A percentile compares a stretch with the other conserved stretches of the same genome.
Conservation (phyloP, 2,329 filamentous ascomycete genomes). For the Ophiostoma piceae region DNA sequence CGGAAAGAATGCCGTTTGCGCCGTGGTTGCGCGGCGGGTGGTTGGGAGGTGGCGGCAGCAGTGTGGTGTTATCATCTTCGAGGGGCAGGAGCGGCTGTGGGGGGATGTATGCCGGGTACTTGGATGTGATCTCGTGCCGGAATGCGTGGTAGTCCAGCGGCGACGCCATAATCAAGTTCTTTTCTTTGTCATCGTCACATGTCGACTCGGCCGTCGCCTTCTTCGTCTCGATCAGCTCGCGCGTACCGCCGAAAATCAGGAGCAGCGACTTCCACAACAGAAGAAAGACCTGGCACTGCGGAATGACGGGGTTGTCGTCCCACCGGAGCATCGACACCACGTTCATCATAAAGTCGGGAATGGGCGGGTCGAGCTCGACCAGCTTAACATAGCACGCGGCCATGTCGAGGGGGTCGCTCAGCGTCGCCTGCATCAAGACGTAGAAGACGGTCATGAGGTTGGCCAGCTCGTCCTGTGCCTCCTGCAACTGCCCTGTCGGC, state of each 20-base stretch:
- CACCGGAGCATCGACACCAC: slow-evolving; percentile 64
- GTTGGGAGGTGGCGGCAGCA: slow-evolving; percentile 77
- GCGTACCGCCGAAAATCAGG: slow-evolving; percentile 74
- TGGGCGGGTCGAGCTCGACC: slow-evolving; percentile 51
- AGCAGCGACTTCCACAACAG: slow-evolving; percentile 90
- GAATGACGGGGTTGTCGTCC: slow-evolving; percentile 60
- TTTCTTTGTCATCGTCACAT: slow-evolving; percentile 54
- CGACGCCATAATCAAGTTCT: slow-evolving; percentile 83
- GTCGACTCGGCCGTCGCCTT: slow-evolving; percentile 60
- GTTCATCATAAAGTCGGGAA: slow-evolving; percentile 68
- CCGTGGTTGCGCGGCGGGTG: slow-evolving; percentile 59
- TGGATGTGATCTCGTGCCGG: slow-evolving; percentile 92
- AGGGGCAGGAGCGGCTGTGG: slow-evolving; percentile 77
- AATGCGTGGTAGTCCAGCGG: slow-evolving; percentile 95
- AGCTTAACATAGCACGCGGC: slow-evolving; percentile 45
- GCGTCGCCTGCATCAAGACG: slow-evolving; percentile 48
- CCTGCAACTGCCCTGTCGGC: slow-evolving; percentile 41
- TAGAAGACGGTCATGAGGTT: slow-evolving; percentile 31
- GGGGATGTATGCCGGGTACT: slow-evolving; percentile 94
- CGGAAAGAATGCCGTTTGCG: slow-evolving; percentile 57
- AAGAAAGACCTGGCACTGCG: slow-evolving; percentile 66
- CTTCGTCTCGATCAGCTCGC: slow-evolving; percentile 70
- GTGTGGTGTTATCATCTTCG: slow-evolving; percentile 84
- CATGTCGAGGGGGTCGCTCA: slow-evolving; percentile 50
- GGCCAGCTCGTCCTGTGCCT: slow-evolving; percentile 44